These are phyloP conservation scores for Cicer pinnatifidum DNA, from an alignment of 306 rosid species.

Conservation along the genomic window DNA sequence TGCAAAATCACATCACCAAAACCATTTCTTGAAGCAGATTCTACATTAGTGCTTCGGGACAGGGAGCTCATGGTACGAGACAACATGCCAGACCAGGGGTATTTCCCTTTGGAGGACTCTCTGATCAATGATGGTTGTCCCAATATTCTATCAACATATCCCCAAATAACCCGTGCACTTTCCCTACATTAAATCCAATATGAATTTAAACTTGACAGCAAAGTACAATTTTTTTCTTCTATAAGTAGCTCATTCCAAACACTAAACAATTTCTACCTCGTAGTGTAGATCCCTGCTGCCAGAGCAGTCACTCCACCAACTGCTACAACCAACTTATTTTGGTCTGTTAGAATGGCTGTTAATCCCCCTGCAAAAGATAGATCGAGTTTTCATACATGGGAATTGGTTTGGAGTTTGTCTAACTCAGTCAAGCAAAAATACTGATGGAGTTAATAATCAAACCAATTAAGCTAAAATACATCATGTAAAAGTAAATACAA, in stretches of 20 bases:
- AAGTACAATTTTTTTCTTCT: not conserved
- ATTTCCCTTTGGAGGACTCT: constrained; percentile 93
- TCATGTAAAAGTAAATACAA: not conserved
- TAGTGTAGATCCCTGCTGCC: constrained; percentile 95
- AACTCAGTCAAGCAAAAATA: not conserved
- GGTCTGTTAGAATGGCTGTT: constrained; percentile 91
- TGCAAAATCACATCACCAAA: constrained; percentile 95
- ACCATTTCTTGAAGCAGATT: constrained; percentile 59
- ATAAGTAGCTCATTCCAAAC: constrained; percentile 18
- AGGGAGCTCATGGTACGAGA: constrained; percentile 62
- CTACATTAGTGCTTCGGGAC: constrained; percentile 46
- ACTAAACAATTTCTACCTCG: constrained; percentile 62
- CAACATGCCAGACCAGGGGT: constrained; percentile 90
- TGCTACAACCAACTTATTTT: constrained; percentile 92
- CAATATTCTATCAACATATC: constrained; percentile 95
- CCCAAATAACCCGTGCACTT: constrained; percentile 98
- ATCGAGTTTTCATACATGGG: constrained; percentile 3
- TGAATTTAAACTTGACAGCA: constrained; percentile 1
- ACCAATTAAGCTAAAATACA: not conserved
- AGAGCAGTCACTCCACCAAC: constrained; percentile 98
- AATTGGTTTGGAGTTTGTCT: constrained; percentile 9
- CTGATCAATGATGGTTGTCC: constrained; percentile 96
- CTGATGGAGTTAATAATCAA: too few relatives aligned
- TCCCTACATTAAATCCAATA: constrained; percentile 61
- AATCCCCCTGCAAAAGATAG: constrained; percentile 78